Base-by-base conservation (phyloP, 2,329 filamentous ascomycete genomes). In the Chrysoporthe austroafricana region DNA sequence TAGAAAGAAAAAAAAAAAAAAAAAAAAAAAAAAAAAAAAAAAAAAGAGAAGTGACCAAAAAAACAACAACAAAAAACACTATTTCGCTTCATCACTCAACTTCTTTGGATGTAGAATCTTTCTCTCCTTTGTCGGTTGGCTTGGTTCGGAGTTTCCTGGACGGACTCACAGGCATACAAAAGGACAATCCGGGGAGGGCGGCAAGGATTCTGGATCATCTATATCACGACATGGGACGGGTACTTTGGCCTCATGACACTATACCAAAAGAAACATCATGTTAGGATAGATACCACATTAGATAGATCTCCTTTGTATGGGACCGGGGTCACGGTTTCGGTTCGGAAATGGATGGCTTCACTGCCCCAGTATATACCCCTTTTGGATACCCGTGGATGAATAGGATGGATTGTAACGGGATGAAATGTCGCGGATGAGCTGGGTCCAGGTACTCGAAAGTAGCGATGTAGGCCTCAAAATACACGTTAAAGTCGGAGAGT, bases 231-330 rank as follows among this genome's bases (percentile, higher is more conserved):
- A 60, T n/a, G 32, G 34, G 34, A 13, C 6, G 13, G 57, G 57
- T 16, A 43, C 44, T 44, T 60, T 13, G 36, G 32, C 9, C 7
- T 42, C 56, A 39, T 58, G 50, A 34, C 50, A 54, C 50, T 16
- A 54, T 21, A 54, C 50, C 50, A 58, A 36, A 21, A 11, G 39
- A 36, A 57, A 36, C 18, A 42, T 39, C 8, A 58, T n/a, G 56
- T 58, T n/a, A 21, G n/a, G 36, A 39, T 58, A 42, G 56, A 58
- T 58, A 58, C 56, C 32, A 58, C 13, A 21, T 32, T 34, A 54
- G 50, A 54, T 16, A 54, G 50, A 54, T 54, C 13, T 58, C 18
- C 56, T 58, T 58, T 42, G 14, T 42, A 34, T 58, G 54, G 56
- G 16, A 58, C 34, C 21, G 56, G 56, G 34, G 34, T 11, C 16